These are phyloP conservation scores for Coemansia asiatica DNA, from an alignment of 192 early-diverging fungal species.

Conservation along the genomic window DNA sequence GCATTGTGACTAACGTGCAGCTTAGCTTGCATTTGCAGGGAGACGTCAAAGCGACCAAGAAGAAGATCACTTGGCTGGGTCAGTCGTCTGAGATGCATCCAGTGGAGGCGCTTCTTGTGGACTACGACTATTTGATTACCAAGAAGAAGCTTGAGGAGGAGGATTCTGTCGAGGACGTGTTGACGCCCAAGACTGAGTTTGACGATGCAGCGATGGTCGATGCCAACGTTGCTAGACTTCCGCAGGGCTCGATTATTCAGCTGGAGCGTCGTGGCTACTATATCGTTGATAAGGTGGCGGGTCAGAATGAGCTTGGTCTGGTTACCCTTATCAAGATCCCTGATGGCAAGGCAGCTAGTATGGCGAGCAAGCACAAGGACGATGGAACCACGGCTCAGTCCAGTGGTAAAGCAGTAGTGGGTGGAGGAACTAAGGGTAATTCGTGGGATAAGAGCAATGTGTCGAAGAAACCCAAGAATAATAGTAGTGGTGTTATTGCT, in stretches of 20 bases:
- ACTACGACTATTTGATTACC: slow-evolving; percentile 97
- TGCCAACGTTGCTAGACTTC: slow-evolving; percentile 63
- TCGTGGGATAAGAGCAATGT: slow-evolving; percentile 39
- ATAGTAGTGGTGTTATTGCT: not conserved
- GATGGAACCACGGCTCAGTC: not conserved
- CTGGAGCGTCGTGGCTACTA: slow-evolving; percentile 96
- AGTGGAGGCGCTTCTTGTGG: slow-evolving; percentile 69
- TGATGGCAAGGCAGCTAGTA: slow-evolving; percentile 81
- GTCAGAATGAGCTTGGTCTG: slow-evolving; percentile 52
- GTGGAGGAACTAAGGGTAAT: slow-evolving; percentile 19
- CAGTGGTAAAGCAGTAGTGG: not conserved
- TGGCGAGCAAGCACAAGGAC: slow-evolving; percentile 63
- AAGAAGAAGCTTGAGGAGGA: slow-evolving; percentile 97
- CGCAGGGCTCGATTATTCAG: slow-evolving; percentile 85
- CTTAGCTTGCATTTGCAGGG: slow-evolving; percentile 84
- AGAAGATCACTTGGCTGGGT: slow-evolving; percentile 96
- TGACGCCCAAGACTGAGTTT: slow-evolving; percentile 87
- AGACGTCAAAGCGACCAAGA: slow-evolving; percentile 98
- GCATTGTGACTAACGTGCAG: slow-evolving; percentile 60
- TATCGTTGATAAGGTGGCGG: slow-evolving; percentile 74
- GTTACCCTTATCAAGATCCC: slow-evolving; percentile 84
- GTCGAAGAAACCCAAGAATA: slow-evolving; percentile 5
- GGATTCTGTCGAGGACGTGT: slow-evolving; percentile 76
- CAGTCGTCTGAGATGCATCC: slow-evolving; percentile 60
- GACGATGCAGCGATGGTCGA: slow-evolving; percentile 65